Conservation (phyloP, 2,329 filamentous ascomycete species). For the Clonostachys rosea region DNA sequence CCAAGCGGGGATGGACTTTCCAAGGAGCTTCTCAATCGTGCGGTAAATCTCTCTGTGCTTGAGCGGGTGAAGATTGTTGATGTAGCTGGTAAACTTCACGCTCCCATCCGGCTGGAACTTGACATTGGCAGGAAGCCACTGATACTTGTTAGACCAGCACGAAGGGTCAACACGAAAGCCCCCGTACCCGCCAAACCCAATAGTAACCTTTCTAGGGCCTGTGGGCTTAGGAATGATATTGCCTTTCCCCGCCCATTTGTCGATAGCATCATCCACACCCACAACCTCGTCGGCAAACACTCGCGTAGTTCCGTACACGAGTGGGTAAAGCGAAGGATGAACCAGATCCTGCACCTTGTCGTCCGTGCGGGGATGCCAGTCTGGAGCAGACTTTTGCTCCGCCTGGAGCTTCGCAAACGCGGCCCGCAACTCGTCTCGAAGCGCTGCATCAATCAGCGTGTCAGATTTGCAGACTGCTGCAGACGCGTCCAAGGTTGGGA, state of each 20-base stretch:
- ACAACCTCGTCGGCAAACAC: slow-evolving; percentile 10
- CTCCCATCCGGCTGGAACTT: slow-evolving; percentile 27
- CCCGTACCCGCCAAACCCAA: too few relatives aligned
- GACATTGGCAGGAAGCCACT: slow-evolving; percentile 20
- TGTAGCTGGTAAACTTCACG: slow-evolving; percentile 33
- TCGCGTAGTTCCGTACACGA: slow-evolving; percentile 5
- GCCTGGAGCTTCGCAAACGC: slow-evolving; percentile 9
- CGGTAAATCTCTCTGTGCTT: slow-evolving; percentile 20
- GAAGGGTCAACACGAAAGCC: too few relatives aligned
- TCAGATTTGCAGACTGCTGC: slow-evolving; percentile 14
- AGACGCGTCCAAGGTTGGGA: slow-evolving; percentile 18
- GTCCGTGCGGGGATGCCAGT: slow-evolving; percentile 51
- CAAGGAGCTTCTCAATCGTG: slow-evolving; percentile 26
- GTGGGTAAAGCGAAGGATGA: slow-evolving; percentile 36
- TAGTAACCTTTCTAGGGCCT: background rate
- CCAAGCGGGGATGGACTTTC: slow-evolving; percentile 32
- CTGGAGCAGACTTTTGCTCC: slow-evolving; percentile 16
- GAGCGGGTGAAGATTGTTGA: slow-evolving; percentile 39
- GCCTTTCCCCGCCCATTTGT: slow-evolving; percentile 16
- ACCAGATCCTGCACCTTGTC: slow-evolving; percentile 48
- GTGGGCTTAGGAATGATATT: slow-evolving; percentile 3
- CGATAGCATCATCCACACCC: slow-evolving; percentile 14
- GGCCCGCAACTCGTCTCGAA: slow-evolving; percentile 4
- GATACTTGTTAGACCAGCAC: slow-evolving; percentile 19
- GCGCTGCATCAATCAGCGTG: slow-evolving; percentile 1